Conservation (phyloP, 129 eudicot genomes). For the Helichrysum umbraculigerum region DNA sequence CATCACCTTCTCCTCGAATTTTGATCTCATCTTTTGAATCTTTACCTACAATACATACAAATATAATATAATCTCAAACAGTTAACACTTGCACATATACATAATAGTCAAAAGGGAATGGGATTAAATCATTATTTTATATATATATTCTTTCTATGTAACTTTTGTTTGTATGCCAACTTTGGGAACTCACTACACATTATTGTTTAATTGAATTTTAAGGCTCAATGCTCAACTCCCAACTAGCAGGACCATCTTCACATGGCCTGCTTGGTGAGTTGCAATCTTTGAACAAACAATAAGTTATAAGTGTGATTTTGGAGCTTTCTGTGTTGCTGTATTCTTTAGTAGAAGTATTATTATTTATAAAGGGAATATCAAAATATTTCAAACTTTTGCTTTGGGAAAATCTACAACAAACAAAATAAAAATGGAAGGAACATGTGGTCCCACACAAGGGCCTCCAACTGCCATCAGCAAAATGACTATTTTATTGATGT, state of each 20-base stretch:
- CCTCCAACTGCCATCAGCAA: constrained; percentile 29
- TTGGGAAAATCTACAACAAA: neutral
- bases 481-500: neutral
- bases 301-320: constrained; percentile 1
- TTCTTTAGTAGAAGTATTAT: neutral
- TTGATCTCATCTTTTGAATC: constrained; percentile 72
- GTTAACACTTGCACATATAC: neutral
- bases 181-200: neutral
- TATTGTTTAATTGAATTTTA: neutral
- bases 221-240: constrained; percentile 27
- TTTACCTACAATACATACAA: constrained; percentile 48
- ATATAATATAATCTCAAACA: constrained; percentile 30
- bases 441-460: constrained; percentile 25
- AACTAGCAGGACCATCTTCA: constrained; percentile 34
- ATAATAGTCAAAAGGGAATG: neutral
- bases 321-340: constrained; percentile 27
- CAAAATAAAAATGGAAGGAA: constrained; percentile 18
- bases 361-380: neutral
- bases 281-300: constrained; percentile 33
- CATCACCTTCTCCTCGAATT: constrained; percentile 75
- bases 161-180: constrained; percentile 26
- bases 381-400: constrained; percentile 8
- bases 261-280: constrained; percentile 41
- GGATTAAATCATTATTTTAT: neutral
- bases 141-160: constrained; percentile 20